phyloP scores from a whole-genome alignment of 257 asterid species.

The Solanum rostratum region DNA sequence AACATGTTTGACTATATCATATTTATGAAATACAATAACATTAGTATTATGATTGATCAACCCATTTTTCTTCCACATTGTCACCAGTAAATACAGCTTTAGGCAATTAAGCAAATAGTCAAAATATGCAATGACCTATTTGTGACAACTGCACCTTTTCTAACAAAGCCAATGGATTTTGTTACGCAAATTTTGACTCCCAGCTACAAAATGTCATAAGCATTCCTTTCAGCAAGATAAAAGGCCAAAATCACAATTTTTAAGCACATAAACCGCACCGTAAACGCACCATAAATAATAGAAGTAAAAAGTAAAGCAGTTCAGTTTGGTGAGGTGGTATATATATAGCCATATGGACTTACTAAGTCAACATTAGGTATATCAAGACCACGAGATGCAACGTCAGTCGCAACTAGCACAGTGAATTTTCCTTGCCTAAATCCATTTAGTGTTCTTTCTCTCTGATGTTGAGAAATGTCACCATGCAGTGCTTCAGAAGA shows the following conservation, averaged over 20 bases:
- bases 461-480: constrained; percentile 95
- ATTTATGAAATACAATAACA: not conserved
- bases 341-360: constrained; percentile 16
- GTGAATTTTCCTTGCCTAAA: constrained; percentile 91
- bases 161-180: not conserved
- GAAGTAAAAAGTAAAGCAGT: not conserved
- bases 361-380: constrained; percentile 92
- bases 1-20: not conserved
- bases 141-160: not conserved
- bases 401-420: constrained; percentile 94
- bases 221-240: not conserved
- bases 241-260: not conserved
- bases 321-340: not conserved
- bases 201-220: not conserved
- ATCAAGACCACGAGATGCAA: constrained; percentile 92
- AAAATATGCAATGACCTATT: not conserved
- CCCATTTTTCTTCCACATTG: not conserved
- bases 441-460: constrained; percentile 86
- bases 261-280: not conserved
- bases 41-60: not conserved
- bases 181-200: not conserved
- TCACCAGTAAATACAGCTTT: not conserved
- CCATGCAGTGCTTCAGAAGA: constrained; percentile 97
- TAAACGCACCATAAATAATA: not conserved
- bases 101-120: not conserved